phyloP scores from a whole-genome alignment of 2,329 filamentous ascomycete species.

The Stagonosporopsis vannaccii region DNA sequence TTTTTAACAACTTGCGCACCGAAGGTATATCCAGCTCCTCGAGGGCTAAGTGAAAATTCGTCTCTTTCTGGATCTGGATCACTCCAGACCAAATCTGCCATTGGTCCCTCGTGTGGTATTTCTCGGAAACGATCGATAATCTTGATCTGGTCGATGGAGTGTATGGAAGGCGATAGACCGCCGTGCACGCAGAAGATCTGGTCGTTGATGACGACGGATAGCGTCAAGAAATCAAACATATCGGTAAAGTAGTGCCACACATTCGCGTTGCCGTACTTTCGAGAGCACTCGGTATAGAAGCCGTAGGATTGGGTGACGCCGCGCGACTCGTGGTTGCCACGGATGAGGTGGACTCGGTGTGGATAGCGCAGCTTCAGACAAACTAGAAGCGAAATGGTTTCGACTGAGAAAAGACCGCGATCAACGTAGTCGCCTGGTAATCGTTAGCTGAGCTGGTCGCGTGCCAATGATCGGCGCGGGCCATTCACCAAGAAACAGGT shows the following conservation, averaged over 20 bases:
- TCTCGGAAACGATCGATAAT: constrained; percentile 99
- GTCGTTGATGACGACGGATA: constrained; percentile 97
- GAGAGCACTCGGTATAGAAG: constrained; percentile 97
- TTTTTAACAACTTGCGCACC: constrained; percentile 98
- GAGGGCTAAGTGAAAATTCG: constrained; percentile 92
- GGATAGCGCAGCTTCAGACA: constrained; percentile 98
- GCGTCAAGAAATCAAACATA: constrained; percentile 98
- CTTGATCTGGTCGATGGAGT: constrained; percentile 99
- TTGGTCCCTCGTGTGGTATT: constrained; percentile 97
- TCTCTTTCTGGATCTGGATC: constrained; percentile 97
- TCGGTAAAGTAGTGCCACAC: constrained; percentile 99
- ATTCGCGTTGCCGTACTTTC: constrained; percentile 98
- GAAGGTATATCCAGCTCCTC: constrained; percentile 96
- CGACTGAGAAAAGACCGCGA: constrained; percentile 96
- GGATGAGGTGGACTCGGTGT: constrained; percentile 91
- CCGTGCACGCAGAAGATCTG: constrained; percentile 99
- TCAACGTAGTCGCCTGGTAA: constrained; percentile 93
- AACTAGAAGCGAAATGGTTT: constrained; percentile 96
- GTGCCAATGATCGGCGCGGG: constrained; percentile 17
- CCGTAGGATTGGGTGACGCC: constrained; percentile 99
- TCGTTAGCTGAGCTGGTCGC: constrained; percentile 27
- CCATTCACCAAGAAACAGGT: constrained; percentile 85
- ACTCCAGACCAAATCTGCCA: constrained; percentile 99
- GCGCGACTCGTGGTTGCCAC: constrained; percentile 96
- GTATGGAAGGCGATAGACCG: constrained; percentile 75